phyloP scores from a whole-genome alignment of 805 yeast genomes.

The Candida gorgasii region DNA sequence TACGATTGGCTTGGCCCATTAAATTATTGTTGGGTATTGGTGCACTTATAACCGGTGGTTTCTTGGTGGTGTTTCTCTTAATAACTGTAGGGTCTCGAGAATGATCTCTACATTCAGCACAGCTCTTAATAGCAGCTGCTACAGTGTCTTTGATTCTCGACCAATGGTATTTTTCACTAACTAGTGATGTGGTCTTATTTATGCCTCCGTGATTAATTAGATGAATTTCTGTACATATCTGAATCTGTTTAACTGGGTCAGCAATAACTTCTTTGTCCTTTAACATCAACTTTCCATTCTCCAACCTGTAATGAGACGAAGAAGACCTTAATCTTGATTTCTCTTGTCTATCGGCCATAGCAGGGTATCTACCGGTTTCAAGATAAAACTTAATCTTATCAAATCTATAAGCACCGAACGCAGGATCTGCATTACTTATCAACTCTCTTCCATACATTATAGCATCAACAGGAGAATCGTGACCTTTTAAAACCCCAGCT shows the following conservation, averaged over 20 bases:
- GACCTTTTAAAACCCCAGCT: conserved; percentile 88
- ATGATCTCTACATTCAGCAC: conserved; percentile 69
- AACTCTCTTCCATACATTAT: conserved; percentile 81
- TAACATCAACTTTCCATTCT: conserved; percentile 70
- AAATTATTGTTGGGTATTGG: not conserved
- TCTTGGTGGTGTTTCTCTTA: conserved; percentile 14
- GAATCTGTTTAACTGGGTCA: conserved; percentile 71
- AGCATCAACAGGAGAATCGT: conserved; percentile 83
- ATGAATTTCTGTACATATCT: conserved; percentile 73
- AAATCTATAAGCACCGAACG: conserved; percentile 58
- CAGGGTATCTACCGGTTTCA: conserved; percentile 85
- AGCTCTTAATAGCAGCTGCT: conserved; percentile 70
- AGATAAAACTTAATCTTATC: conserved; percentile 77
- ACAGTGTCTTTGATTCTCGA: conserved; percentile 87
- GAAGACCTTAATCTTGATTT: conserved; percentile 82
- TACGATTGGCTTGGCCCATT: conserved; percentile 9
- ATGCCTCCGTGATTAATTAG: conserved; percentile 78
- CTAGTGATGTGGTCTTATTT: conserved; percentile 76
- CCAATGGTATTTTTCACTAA: conserved; percentile 88
- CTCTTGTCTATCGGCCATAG: conserved; percentile 76
- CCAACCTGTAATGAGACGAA: conserved; percentile 73
- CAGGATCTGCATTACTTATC: conserved; percentile 52
- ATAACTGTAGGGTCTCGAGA: conserved; percentile 19
- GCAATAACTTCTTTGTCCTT: conserved; percentile 83
- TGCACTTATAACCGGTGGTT: not conserved